Evolutionary conservation across 2,329 filamentous ascomycete species (phyloP), one percentile per base, ranked within the genome.

Genomic region (Calonectria hongkongensis): DNA sequence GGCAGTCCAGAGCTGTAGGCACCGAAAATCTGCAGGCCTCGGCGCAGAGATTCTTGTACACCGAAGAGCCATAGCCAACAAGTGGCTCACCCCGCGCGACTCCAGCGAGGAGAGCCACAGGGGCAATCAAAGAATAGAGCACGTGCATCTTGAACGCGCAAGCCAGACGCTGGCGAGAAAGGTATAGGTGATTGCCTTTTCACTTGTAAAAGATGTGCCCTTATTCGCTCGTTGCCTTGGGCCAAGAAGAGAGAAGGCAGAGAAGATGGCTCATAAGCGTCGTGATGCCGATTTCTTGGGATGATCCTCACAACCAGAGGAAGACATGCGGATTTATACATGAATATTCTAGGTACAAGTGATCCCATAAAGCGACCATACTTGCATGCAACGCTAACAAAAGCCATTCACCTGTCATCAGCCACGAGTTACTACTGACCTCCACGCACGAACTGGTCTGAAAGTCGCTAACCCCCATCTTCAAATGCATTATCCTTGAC

Each of bases 1-100:
- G 78, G 18, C 78, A 80, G 12, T 80, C 51, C 3, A 80, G 66
- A 1, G 39, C 39, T 0, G n/a, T 47, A 0, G 78, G 78, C 12
- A 73, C 63, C 0, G 70, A 58, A 15, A 68, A 78, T 0, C 63
- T 27, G n/a, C 78, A 80, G 7, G 77, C 78, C 1, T 72, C 69
- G 1, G 45, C 70, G 10, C 78, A 80, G 0, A 65, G 25, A 4
- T 70, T 62, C 2, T 51, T 45, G 30, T 76, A 80, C 1, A 25
- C 10, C 0, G 69, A 43, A 4, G 67, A 68, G 0, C 78, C 78
- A 58, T 80, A 80, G 6, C 78, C 78, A 8, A 74, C 41, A 2
- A 79, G 70, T 16, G 70, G 76, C 1, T 74, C 73, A 5, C 70
- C 72, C 12, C 54, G 54, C n/a, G 33, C 43, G 21, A 41, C 5